Conservation (phyloP, 78 protist species). For the Isochrysis galbana region DNA sequence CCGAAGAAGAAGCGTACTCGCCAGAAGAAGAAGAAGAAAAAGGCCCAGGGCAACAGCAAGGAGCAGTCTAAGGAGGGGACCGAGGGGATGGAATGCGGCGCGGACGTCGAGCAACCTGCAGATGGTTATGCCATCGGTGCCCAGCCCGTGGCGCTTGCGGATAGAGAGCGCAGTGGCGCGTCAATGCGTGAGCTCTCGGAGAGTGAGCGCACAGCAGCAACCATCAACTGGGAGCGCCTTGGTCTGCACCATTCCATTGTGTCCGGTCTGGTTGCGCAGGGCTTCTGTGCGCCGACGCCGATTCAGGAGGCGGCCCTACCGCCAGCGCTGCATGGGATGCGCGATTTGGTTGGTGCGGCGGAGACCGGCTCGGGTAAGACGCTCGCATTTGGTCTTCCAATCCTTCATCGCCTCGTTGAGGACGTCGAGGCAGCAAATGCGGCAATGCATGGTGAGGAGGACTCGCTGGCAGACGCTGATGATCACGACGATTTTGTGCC, state of each 20-base stretch:
- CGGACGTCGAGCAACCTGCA: neutral
- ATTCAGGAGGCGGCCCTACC: slow-evolving; percentile 69
- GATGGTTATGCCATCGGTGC: neutral
- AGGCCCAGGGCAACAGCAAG: neutral
- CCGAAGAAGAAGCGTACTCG: neutral
- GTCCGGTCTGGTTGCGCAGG: neutral
- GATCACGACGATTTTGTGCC: no score
- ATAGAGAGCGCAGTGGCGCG: no score
- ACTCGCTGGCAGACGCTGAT: no score
- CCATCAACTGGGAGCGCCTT: neutral
- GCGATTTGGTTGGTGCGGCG: slow-evolving; percentile 70
- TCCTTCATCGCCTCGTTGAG: slow-evolving; percentile 21
- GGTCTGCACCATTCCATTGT: neutral
- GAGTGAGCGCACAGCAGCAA: neutral
- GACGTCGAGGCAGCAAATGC: neutral
- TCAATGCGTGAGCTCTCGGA: no score
- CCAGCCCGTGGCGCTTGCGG: neutral
- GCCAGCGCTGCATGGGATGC: slow-evolving; percentile 30
- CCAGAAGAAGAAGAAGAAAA: neutral
- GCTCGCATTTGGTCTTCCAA: slow-evolving; percentile 83
- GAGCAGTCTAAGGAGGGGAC: neutral
- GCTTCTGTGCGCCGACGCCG: slow-evolving; percentile 58
- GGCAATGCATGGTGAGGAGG: no score
- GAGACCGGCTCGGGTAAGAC: slow-evolving; percentile 83
- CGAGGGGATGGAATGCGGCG: neutral